Evolutionary conservation across 371 early-diverging fungal species (phyloP).

Genomic region (Rhizopus arrhizus): DNA sequence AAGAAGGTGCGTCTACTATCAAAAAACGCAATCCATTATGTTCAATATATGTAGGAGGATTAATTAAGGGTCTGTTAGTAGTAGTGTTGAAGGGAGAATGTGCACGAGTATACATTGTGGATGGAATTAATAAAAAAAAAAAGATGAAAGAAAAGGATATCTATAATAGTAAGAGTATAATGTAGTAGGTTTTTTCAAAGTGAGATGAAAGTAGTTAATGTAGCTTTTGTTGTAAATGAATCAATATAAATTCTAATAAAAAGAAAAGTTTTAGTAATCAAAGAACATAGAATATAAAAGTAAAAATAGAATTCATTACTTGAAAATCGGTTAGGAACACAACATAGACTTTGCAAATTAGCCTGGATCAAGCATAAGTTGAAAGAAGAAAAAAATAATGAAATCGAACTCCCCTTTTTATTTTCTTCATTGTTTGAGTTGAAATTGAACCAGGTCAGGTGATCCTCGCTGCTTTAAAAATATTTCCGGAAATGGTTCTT

Average conservation of each 20-base stretch:
- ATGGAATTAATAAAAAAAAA: background rate
- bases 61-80: slow-evolving; percentile 41
- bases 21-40: slow-evolving; percentile 47
- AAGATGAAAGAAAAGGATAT: background rate
- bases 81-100: slow-evolving; percentile 13
- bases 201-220: too few species aligned
- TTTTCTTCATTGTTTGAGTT: background rate
- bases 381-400: background rate
- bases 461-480: slow-evolving; percentile 4
- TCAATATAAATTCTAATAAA: background rate
- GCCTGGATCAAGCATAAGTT: slow-evolving; percentile 10
- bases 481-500: background rate
- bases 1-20: slow-evolving; percentile 58
- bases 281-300: background rate
- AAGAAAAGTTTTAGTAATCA: background rate
- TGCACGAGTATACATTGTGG: slow-evolving; percentile 28
- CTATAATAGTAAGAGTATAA: too few species aligned
- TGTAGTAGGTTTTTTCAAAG: too few species aligned
- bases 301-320: background rate
- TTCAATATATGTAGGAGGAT: slow-evolving; percentile 55
- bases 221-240: too few species aligned
- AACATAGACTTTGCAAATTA: slow-evolving; percentile 7
- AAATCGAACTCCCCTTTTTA: background rate
- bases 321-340: background rate
- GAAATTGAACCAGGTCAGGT: background rate